phyloP scores from a whole-genome alignment of 2,329 filamentous ascomycete species.

The Waltergamsia citrina region DNA sequence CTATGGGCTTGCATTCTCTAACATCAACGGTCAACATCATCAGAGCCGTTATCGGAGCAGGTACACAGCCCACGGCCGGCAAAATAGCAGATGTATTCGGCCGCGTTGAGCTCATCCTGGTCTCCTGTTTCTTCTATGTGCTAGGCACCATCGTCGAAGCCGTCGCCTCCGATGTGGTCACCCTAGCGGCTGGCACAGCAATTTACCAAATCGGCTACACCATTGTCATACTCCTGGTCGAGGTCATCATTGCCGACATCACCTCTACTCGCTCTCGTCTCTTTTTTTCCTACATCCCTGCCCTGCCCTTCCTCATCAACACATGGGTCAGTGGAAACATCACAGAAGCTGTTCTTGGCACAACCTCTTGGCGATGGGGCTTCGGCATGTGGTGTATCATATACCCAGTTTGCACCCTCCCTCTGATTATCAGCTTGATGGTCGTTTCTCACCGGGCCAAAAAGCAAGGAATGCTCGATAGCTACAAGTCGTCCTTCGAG shows the following conservation, averaged over 20 bases:
- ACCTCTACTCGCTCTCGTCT: constrained; percentile 54
- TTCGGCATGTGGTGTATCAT: constrained; percentile 58
- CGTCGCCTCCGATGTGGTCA: constrained; percentile 31
- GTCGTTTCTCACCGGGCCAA: constrained; percentile 42
- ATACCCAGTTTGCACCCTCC: constrained; percentile 47
- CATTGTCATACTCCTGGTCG: constrained; percentile 48
- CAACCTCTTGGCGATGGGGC: constrained; percentile 51
- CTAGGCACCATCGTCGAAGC: constrained; percentile 48
- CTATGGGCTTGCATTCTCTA: constrained; percentile 41
- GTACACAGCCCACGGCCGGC: constrained; percentile 45
- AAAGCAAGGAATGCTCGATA: constrained; percentile 33
- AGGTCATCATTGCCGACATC: constrained; percentile 55
- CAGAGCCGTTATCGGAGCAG: constrained; percentile 48
- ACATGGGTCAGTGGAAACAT: constrained; percentile 56
- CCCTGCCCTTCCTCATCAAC: constrained; percentile 51
- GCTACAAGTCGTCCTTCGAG: constrained; percentile 21
- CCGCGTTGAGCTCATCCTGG: constrained; percentile 43
- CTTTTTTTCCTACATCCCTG: constrained; percentile 55
- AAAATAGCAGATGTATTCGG: constrained; percentile 57
- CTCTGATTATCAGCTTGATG: constrained; percentile 42
- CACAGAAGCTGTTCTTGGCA: constrained; percentile 33
- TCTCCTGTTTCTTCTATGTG: constrained; percentile 54
- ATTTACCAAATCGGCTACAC: constrained; percentile 58
- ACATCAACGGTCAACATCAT: constrained; percentile 48
- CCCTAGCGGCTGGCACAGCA: constrained; percentile 48